Base-by-base conservation (phyloP, 352 stramenopile genomes). In the Pythium dissotocum region DNA sequence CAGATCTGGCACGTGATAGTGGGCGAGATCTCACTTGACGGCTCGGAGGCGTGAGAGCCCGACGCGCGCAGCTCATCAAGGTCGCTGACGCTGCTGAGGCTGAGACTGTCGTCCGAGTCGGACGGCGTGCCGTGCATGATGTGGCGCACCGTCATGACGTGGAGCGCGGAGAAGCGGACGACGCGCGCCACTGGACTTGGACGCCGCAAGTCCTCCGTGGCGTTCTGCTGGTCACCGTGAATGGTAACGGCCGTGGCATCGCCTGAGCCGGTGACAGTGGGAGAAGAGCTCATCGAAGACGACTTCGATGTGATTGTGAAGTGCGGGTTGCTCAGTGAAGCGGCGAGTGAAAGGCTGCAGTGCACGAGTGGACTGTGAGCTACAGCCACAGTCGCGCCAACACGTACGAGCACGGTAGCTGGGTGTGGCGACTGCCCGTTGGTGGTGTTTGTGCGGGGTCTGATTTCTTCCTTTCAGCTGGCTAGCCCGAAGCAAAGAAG, bases 1-100 rank as follows among this genome's bases (percentile, higher is more conserved):
- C 67, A 73, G 56, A 73, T 69, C 58, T 73, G 67, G 57, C 67
- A 73, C 13, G 18, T 65, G 8, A 46, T 42, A 6, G 48, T 36
- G 6, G 24, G n/a, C 40, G 26, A 49, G 21, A 38, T 2, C 4
- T 49, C 28, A 33, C 40, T 49, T 3, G 16, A 21, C 2, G 14
- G 40, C 40, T 49, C 40, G 13, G 40, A 49, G 3, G 13, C 40
- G 4, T 4, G 40, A n/a, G 40, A 49, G 1, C 13, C 40, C 18
- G 40, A 49, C 40, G 3, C 40, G 3, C 40, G 18, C 14, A 49
- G 40, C 16, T 49, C 61, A 7, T 67, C 61, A 0, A 60, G 1
- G 36, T 67, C 60, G 60, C 60, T 61, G 13, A 59, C 61, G 38
- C 35, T 32, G 13, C 51, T 40, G 9, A 60, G 18, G 6, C 40